Evolutionary conservation across 2,329 filamentous ascomycete genomes (phyloP), one percentile per base, ranked within the genome.

Genomic region (Ophiostoma himal-ulmi): DNA sequence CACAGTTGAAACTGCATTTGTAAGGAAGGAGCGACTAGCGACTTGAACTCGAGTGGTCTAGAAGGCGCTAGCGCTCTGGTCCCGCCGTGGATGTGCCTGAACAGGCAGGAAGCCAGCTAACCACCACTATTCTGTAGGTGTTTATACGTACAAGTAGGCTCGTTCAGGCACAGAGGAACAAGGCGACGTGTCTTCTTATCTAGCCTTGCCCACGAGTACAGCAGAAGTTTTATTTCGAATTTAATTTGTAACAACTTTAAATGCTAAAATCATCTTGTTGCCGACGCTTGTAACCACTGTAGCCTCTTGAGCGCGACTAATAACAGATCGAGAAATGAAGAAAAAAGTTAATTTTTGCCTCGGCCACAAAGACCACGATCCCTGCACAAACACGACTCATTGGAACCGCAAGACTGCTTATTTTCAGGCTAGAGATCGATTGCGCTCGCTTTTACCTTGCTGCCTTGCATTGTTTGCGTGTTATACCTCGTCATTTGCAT

Each of bases 361-460:
- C 66, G 13, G 65, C 65, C 39, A 34, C 57, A 62, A 34, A 62
- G 52, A 41, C 67, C 70, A 71, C 70, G 67, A 44, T 69, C 48
- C 67, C 48, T 62, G 39, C 10, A 20, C n/a, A 48, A 13, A n/a
- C 48, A 68, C 39, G 34, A 68, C 30, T 54, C 37, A 68, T 70
- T 68, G 69, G 41, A 34, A 70, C 54, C 10, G 52, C 44, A 26
- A n/a, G 60, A 34, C 37, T 44, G 48, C 37, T 20, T 20, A 37
- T 39, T 26, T 44, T 36, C 22, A 39, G 30, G 5, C 6, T 14
- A 5, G 5, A 13, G 14, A 11, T 57, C 22, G 22, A 34, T 30
- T 17, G 3, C 26, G 34, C 14, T 57, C 52, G 6, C 11, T 57
- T 57, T 5, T 62, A 62, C 26, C 4, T 8, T 17, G 13, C 26